Conservation (phyloP, 345 rosid species). For the Hypericum androsaemum region DNA sequence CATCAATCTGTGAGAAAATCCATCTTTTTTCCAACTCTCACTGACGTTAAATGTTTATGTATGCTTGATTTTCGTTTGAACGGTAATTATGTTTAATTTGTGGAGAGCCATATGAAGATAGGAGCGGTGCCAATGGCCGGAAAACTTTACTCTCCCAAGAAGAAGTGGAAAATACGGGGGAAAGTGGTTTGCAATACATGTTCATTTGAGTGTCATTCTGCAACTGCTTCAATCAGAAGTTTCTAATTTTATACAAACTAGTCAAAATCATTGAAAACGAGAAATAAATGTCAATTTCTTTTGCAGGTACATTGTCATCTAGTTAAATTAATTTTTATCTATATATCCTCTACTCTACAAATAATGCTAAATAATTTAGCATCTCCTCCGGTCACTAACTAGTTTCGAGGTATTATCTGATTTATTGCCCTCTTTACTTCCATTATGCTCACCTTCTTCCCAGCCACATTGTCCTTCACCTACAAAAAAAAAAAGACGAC, state of each 20-base stretch:
- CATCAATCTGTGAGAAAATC: too few species aligned
- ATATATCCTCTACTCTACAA: too few species aligned
- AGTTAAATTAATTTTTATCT: too few species aligned
- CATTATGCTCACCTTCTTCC: constrained; percentile 66
- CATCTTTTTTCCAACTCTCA: too few species aligned
- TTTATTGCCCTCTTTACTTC: constrained; percentile 80
- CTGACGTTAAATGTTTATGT: too few species aligned
- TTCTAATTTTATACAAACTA: too few species aligned
- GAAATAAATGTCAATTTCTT: too few species aligned
- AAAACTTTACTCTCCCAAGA: constrained; percentile 80
- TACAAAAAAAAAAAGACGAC: constrained; percentile 11
- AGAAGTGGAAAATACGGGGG: constrained; percentile 78
- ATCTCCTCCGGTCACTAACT: background rate
- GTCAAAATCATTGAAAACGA: too few species aligned
- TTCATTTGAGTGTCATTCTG: constrained; percentile 9
- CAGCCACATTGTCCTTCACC: constrained; percentile 54
- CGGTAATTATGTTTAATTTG: too few species aligned
- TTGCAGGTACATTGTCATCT: too few species aligned
- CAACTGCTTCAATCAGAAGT: too few species aligned
- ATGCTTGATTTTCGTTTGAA: too few species aligned
- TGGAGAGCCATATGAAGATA: constrained; percentile 33
- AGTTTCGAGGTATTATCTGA: constrained; percentile 40
- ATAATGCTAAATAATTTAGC: background rate
- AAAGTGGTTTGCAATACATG: constrained; percentile 39
- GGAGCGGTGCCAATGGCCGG: constrained; percentile 41